Conservation (phyloP, 441 rosid species). For the Geranium incanum region DNA sequence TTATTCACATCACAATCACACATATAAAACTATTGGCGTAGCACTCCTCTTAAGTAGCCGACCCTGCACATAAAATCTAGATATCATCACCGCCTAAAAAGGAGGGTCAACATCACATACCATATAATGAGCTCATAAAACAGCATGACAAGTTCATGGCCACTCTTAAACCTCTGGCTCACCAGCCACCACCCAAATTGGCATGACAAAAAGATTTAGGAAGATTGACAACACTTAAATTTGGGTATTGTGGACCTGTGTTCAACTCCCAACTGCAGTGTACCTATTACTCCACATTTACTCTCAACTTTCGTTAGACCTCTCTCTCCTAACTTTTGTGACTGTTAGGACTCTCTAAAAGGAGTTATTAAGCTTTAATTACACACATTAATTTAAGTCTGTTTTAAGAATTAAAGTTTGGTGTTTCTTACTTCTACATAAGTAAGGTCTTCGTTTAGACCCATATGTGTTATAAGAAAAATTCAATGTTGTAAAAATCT, state of each 20-base stretch:
- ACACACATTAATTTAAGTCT: no score
- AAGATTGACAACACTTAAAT: conserved; percentile 4
- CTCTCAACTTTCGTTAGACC: no score
- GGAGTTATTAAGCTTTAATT: no score
- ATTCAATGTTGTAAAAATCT: no score
- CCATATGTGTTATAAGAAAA: no score
- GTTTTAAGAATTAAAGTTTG: no score
- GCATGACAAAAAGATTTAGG: background rate
- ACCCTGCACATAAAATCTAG: background rate
- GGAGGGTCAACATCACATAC: background rate
- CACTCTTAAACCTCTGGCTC: background rate
- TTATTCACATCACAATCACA: conserved; percentile 7
- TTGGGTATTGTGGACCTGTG: no score
- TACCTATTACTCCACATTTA: no score
- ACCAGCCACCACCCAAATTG: background rate
- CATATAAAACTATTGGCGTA: background rate
- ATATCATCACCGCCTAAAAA: background rate
- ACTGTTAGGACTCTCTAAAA: no score
- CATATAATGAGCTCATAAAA: background rate
- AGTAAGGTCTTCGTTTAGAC: background rate
- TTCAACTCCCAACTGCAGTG: no score
- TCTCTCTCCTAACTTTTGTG: no score
- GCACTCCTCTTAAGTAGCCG: background rate
- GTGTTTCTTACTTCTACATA: no score
- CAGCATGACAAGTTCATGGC: conserved; percentile 6